Conservation (phyloP, 495 filamentous ascomycete genomes). For the Talaromyces ruber region DNA sequence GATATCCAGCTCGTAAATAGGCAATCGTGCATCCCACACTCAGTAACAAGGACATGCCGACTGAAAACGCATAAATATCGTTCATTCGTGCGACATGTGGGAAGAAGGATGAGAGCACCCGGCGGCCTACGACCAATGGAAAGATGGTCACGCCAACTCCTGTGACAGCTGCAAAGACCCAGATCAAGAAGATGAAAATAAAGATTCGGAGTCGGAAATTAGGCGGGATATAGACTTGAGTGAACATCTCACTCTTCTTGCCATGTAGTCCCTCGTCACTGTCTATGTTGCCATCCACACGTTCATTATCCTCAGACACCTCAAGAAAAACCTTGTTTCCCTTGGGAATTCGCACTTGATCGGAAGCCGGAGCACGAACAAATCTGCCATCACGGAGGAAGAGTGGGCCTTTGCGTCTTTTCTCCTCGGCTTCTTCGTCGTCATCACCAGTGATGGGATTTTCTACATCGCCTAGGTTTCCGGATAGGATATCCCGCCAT, state of each 20-base stretch:
- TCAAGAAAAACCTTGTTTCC: slow-evolving; percentile 71
- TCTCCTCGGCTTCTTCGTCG: slow-evolving; percentile 19
- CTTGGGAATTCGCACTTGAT: slow-evolving; percentile 90
- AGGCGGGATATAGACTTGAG: slow-evolving; percentile 83
- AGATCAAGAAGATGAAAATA: slow-evolving; percentile 81
- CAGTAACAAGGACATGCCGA: slow-evolving; percentile 73
- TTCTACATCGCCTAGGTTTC: slow-evolving; percentile 39
- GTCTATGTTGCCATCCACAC: slow-evolving; percentile 53
- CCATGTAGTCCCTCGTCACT: slow-evolving; percentile 57
- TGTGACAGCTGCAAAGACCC: slow-evolving; percentile 88
- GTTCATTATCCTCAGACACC: slow-evolving; percentile 60
- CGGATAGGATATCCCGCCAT: slow-evolving; percentile 43
- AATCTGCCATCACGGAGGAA: slow-evolving; percentile 70
- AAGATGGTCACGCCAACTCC: slow-evolving; percentile 85
- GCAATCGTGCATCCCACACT: slow-evolving; percentile 49
- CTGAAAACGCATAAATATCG: slow-evolving; percentile 92
- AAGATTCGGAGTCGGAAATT: slow-evolving; percentile 72
- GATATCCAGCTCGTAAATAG: slow-evolving; percentile 40
- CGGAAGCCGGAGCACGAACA: slow-evolving; percentile 82
- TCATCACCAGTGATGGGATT: slow-evolving; percentile 36
- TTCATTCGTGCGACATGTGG: slow-evolving; percentile 65
- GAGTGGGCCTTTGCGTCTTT: slow-evolving; percentile 34
- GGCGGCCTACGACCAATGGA: slow-evolving; percentile 76
- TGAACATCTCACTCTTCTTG: slow-evolving; percentile 54
- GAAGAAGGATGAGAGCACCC: slow-evolving; percentile 59